Base-by-base conservation (phyloP, 495 filamentous ascomycete genomes). In the Talaromyces nanjingensis region DNA sequence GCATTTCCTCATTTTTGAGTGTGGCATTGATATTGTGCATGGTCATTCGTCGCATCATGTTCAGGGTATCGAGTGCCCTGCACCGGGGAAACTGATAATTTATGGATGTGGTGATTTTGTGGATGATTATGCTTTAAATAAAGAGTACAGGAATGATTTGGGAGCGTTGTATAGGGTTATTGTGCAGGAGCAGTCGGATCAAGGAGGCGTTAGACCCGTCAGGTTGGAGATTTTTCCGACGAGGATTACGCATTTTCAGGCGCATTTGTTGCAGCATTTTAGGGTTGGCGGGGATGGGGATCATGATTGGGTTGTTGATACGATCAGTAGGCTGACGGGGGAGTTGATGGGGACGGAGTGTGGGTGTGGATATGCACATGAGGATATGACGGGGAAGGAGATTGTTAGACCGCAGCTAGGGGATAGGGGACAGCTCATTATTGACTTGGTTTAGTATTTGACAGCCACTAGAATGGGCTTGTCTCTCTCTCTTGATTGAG, bases 21-120 rank as follows among this genome's bases (percentile, higher is more conserved):
- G 77, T 53, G 76, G 67, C 1, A 72, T 80, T 1, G 77, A 79
- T 66, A 74, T 80, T 34, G 68, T 80, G 20, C 77, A 80, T 60
- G 77, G 77, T 0, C 76, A 78, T 59, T 79, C 77, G 24, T 71
- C 72, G 24, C 77, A 80, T 66, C 77, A 80, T 71, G 63, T 77
- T 0, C 77, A 80, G 66, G 77, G 77, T 0, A 76, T 77, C 8
- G 77, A 79, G 64, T 54, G 60, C 6, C 60, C 66, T 16, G 76
- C 76, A 54, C 68, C 59, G 1, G 72, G 76, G 0, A 73, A 70
- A 57, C 16, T 79, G 9, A 73, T 80, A 39, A 73, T 79, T 3
- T 79, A 79, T 34, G 77, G 77, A 0, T 79, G 77, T 64, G 77
- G 77, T 1, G 76, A 79, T 65, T 79, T 78, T 64, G 75, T 79